These are phyloP conservation scores for Tylopilus plumbeoviolaceoides DNA, from an alignment of 768 basidiomycete species.

Conservation along the genomic window DNA sequence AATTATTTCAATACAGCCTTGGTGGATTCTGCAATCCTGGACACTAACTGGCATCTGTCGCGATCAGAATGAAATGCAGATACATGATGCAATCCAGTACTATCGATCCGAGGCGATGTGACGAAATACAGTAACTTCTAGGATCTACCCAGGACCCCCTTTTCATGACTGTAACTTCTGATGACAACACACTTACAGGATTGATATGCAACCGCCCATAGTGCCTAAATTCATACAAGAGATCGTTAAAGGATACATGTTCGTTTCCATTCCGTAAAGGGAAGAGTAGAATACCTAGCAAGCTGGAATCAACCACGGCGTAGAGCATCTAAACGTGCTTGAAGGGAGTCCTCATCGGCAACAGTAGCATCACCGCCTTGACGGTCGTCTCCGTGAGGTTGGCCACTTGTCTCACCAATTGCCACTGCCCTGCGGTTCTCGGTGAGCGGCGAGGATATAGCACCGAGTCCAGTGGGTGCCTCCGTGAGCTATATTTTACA, in stretches of 20 bases:
- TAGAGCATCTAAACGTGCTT: slow-evolving; percentile 89
- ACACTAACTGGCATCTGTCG: background rate
- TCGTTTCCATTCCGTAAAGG: slow-evolving; percentile 4
- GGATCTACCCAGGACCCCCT: background rate
- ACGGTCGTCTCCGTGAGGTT: slow-evolving; percentile 36
- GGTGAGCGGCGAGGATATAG: slow-evolving; percentile 54
- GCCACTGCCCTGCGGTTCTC: slow-evolving; percentile 78
- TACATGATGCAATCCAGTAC: background rate
- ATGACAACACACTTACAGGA: too few relatives aligned
- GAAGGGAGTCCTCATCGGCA: slow-evolving; percentile 88
- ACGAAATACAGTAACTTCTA: background rate
- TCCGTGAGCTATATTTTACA: slow-evolving; percentile 65
- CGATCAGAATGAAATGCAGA: background rate
- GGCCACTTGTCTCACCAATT: slow-evolving; percentile 56
- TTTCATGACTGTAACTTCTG: background rate
- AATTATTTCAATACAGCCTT: background rate
- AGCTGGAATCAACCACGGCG: slow-evolving; percentile 51
- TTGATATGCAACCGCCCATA: background rate
- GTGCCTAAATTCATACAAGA: background rate
- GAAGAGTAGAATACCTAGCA: background rate
- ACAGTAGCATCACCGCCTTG: slow-evolving; percentile 38
- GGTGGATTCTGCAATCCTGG: background rate
- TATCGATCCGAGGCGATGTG: background rate
- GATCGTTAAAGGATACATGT: slow-evolving; percentile 4
- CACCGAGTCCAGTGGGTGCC: slow-evolving; percentile 69